These are phyloP conservation scores for Talinum fruticosum DNA, from an alignment of 148 eudicot genomes.

Conservation along the genomic window DNA sequence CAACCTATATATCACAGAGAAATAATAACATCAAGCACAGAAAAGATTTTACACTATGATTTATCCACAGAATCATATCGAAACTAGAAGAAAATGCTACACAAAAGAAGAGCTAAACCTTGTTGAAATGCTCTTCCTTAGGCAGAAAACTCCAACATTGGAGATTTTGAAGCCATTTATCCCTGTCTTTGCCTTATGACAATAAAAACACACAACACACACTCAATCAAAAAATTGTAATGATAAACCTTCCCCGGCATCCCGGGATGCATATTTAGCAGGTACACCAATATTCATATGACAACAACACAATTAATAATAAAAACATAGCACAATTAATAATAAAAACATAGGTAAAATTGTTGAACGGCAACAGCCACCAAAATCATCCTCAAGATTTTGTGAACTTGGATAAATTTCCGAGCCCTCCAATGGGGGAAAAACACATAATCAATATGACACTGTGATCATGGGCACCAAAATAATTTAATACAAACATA, in stretches of 20 bases:
- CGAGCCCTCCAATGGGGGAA: background rate
- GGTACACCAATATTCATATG: background rate
- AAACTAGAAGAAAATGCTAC: background rate
- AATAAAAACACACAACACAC: slow-evolving; percentile 2
- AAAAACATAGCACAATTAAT: no score
- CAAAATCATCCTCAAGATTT: background rate
- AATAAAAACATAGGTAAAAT: background rate
- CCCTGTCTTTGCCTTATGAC: slow-evolving; percentile 58
- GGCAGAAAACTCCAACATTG: slow-evolving; percentile 75
- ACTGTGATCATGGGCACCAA: background rate
- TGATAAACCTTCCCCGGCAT: background rate
- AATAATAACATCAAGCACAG: background rate
- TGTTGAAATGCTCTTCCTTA: slow-evolving; percentile 98
- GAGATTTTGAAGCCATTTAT: slow-evolving; percentile 74
- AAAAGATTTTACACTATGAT: background rate
- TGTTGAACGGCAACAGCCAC: background rate
- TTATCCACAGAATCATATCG: background rate
- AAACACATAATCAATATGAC: background rate
- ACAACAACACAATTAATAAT: background rate
- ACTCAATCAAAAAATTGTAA: background rate
- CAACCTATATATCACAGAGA: slow-evolving; percentile 51
- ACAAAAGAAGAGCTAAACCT: slow-evolving; percentile 41
- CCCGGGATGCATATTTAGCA: background rate
- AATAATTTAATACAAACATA: background rate
- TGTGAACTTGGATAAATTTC: background rate